Conservation (phyloP, 2,329 filamentous ascomycete genomes). For the Fusarium subglutinans region DNA sequence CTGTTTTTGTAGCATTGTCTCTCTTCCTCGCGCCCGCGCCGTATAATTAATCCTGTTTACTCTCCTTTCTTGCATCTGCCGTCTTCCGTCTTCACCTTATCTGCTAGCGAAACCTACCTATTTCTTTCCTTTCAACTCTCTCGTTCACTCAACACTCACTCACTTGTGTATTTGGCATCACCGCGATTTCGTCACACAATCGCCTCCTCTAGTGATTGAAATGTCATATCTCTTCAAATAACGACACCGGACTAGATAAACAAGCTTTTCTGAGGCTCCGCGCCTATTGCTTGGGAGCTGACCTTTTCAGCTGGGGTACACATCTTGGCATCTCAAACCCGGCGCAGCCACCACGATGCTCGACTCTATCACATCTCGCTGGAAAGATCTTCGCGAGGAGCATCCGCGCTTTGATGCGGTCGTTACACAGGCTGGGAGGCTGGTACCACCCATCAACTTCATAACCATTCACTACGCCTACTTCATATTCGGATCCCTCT, state of each 20-base stretch:
- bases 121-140: neutral
- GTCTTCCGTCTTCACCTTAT: neutral
- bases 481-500: conserved; percentile 65
- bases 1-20: neutral
- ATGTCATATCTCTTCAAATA: conserved; percentile 34
- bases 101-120: neutral
- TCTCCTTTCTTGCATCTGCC: neutral
- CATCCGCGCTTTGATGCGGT: conserved; percentile 23
- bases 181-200: neutral
- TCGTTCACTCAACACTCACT: neutral
- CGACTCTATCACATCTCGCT: conserved; percentile 28
- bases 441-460: conserved; percentile 63
- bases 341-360: conserved; percentile 29
- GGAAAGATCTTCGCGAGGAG: conserved; percentile 36
- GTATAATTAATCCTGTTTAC: neutral
- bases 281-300: conserved; percentile 14
- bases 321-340: conserved; percentile 20
- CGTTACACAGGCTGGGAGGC: neutral
- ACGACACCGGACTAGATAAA: neutral
- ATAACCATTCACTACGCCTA: conserved; percentile 74
- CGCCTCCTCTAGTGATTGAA: neutral
- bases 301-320: conserved; percentile 6
- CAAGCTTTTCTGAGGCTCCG: conserved; percentile 10
- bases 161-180: neutral
- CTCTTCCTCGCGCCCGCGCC: neutral